phyloP scores from a whole-genome alignment of 129 eudicot species.

The Lactuca sativa region DNA sequence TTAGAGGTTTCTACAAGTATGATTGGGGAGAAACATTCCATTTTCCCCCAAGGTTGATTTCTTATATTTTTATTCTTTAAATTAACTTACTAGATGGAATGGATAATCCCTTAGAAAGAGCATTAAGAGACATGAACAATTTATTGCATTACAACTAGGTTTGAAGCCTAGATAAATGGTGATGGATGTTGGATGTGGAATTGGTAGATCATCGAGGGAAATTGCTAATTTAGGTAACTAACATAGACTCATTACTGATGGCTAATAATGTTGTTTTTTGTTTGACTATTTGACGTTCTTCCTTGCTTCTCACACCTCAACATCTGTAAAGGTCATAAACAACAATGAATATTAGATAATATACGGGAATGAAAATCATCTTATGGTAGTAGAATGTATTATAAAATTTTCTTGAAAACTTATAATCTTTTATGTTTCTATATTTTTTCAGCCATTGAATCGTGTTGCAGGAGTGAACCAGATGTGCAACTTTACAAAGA shows the following conservation, averaged over 20 bases:
- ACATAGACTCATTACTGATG: too few species aligned
- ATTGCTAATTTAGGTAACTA: slow-evolving; percentile 80
- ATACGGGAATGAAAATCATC: slow-evolving; percentile 69
- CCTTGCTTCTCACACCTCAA: slow-evolving; percentile 47
- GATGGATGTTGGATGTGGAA: slow-evolving; percentile 96
- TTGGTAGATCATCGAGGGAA: slow-evolving; percentile 94
- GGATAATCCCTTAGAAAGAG: slow-evolving; percentile 91
- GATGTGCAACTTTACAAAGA: slow-evolving; percentile 85
- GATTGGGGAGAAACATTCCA: slow-evolving; percentile 99
- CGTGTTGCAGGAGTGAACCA: slow-evolving; percentile 63
- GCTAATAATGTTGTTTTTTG: too few species aligned
- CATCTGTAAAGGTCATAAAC: slow-evolving; percentile 85
- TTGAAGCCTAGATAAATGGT: slow-evolving; percentile 89
- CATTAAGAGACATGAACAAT: slow-evolving; percentile 93
- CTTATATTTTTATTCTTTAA: background rate
- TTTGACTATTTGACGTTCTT: background rate
- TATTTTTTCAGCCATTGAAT: slow-evolving; percentile 59
- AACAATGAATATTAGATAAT: slow-evolving; percentile 91
- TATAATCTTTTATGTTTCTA: background rate
- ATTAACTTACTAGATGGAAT: slow-evolving; percentile 54
- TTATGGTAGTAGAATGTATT: background rate
- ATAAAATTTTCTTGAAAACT: background rate
- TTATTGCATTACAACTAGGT: slow-evolving; percentile 85
- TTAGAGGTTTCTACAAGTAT: slow-evolving; percentile 92
- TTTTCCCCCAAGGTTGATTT: slow-evolving; percentile 76